Evolutionary conservation across 2,329 filamentous ascomycete genomes (phyloP).

Genomic region (Xylaria sp.): DNA sequence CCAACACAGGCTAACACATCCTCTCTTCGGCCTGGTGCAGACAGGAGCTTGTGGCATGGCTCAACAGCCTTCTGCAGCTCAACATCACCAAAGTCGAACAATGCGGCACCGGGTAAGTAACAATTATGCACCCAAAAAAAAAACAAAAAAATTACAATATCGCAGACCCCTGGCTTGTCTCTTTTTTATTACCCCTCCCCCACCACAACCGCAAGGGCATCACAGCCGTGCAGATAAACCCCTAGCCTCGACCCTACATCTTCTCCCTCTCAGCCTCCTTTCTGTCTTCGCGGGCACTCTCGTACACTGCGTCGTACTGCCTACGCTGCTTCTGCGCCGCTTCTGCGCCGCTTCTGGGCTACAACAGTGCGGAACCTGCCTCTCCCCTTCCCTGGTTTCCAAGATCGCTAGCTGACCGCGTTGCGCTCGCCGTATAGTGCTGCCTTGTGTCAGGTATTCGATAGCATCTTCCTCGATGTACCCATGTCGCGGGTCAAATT

Average conservation of each 20-base stretch:
- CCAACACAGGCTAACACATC: conserved; percentile 1
- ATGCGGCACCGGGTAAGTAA: conserved; percentile 94
- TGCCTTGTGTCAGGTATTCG: conserved; percentile 95
- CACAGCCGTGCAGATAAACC: no score
- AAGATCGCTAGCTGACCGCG: conserved; percentile 34
- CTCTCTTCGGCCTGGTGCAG: conserved; percentile 52
- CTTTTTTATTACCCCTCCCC: conserved; percentile 42
- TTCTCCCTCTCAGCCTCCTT: no score
- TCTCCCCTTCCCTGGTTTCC: no score
- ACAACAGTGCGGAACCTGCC: no score
- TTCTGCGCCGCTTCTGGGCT: no score
- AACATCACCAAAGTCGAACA: conserved; percentile 99
- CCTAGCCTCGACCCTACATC: no score
- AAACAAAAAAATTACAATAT: conserved; percentile 18
- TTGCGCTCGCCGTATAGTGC: conserved; percentile 62
- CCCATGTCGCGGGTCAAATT: conserved; percentile 98
- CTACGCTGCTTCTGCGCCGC: no score
- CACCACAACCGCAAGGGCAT: conserved; percentile 27
- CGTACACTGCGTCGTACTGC: no score
- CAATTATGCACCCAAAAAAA: background rate
- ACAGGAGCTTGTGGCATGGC: conserved; percentile 95
- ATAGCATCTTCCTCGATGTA: conserved; percentile 95
- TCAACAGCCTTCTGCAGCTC: conserved; percentile 96
- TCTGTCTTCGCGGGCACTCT: no score
- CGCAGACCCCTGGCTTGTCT: conserved; percentile 32